These are phyloP conservation scores for Herpetomonas tarakana DNA, from an alignment of 208 protist genomes.

Conservation along the genomic window DNA sequence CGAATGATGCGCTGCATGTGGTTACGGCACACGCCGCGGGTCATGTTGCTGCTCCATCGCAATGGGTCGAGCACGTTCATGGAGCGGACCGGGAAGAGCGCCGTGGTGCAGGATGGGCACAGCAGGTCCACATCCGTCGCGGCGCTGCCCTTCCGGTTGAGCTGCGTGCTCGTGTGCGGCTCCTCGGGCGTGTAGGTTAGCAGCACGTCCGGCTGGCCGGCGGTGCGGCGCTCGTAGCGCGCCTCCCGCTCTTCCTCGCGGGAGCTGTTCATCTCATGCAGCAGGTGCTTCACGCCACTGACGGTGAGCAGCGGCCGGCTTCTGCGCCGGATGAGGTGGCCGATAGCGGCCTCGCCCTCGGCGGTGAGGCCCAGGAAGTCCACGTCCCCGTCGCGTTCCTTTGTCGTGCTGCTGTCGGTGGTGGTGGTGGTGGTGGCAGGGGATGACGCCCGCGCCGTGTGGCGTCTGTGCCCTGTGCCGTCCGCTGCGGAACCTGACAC, in stretches of 20 bases:
- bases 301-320: constrained; percentile 63
- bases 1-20: constrained; percentile 75
- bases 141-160: constrained; percentile 31
- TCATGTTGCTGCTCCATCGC: constrained; percentile 88
- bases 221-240: constrained; percentile 11
- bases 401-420: not conserved
- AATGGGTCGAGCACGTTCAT: constrained; percentile 93
- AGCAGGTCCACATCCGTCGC: constrained; percentile 36
- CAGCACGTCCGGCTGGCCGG: not conserved
- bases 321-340: constrained; percentile 59
- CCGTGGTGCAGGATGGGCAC: constrained; percentile 63
- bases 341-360: constrained; percentile 57
- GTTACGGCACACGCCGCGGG: constrained; percentile 80
- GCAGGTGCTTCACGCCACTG: constrained; percentile 65
- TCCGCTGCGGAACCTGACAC: not conserved
- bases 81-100: constrained; percentile 70
- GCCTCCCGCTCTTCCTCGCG: constrained; percentile 27
- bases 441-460: not conserved
- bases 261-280: constrained; percentile 49
- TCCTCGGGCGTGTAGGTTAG: not conserved
- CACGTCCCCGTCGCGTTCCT: constrained; percentile 11
- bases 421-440: not conserved
- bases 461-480: not conserved
- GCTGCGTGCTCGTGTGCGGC: constrained; percentile 8
- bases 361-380: constrained; percentile 60